phyloP scores from a whole-genome alignment of 441 rosid genomes.

The Eutrema salsugineum region DNA sequence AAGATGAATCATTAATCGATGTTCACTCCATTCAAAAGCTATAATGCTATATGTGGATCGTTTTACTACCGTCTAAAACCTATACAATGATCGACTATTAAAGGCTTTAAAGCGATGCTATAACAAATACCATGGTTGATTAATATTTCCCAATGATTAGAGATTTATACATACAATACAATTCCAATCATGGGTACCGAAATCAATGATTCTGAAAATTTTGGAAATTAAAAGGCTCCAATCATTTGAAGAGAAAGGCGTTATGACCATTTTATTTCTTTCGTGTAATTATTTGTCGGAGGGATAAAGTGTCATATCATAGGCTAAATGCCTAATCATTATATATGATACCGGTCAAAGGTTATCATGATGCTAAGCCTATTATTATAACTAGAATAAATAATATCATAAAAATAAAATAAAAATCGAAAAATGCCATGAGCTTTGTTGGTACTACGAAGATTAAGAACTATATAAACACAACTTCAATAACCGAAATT shows the following conservation, averaged over 20 bases:
- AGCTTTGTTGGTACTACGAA: slow-evolving; percentile 25
- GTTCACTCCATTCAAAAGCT: not conserved
- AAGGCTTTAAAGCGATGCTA: not conserved
- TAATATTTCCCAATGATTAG: slow-evolving; percentile 1
- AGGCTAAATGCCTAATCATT: slow-evolving; percentile 25
- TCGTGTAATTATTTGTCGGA: not conserved
- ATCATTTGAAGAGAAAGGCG: slow-evolving; percentile 20
- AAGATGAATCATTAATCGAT: not conserved
- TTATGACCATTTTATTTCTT: not conserved
- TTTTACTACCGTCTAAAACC: not conserved
- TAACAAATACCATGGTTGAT: slow-evolving; percentile 3
- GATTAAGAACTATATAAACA: slow-evolving; percentile 10
- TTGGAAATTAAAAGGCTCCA: not conserved
- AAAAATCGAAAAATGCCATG: slow-evolving; percentile 4
- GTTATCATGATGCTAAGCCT: slow-evolving; percentile 9
- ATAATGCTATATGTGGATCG: not conserved
- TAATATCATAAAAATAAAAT: not conserved
- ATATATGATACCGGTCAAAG: slow-evolving; percentile 28
- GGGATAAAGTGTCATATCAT: slow-evolving; percentile 21
- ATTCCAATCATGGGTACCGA: slow-evolving; percentile 4
- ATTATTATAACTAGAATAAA: not conserved
- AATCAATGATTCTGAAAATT: not conserved
- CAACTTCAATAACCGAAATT: slow-evolving; percentile 12
- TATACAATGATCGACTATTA: not conserved
- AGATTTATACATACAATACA: not conserved